A percentile compares a stretch with the other conserved stretches of the same genome.
Conservation (phyloP, 805 yeast genomes). For the Babjeviella inositovora region DNA sequence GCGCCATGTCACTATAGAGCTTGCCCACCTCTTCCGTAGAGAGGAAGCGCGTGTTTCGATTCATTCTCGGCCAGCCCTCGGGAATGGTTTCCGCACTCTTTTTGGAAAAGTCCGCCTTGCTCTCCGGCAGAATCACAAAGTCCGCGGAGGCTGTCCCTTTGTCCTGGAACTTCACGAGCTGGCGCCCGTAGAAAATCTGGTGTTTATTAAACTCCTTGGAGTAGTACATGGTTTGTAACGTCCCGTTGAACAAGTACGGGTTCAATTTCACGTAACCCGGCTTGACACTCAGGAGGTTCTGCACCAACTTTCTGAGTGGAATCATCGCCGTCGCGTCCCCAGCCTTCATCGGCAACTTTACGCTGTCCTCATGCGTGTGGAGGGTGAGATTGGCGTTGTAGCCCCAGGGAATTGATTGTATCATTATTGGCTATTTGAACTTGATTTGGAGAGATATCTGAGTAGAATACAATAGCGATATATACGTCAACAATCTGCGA, state of each 20-base stretch:
- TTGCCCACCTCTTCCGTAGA: conserved; percentile 22
- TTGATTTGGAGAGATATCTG: too few relatives aligned
- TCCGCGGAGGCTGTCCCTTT: conserved; percentile 31
- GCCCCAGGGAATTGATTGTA: too few relatives aligned
- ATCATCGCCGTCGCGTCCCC: conserved; percentile 4
- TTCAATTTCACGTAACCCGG: conserved; percentile 20
- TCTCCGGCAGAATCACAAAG: conserved; percentile 18
- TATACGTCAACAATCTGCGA: too few relatives aligned
- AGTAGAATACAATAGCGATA: too few relatives aligned
- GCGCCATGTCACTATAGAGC: conserved; percentile 12
- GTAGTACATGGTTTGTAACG: conserved; percentile 30
- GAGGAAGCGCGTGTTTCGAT: conserved; percentile 53
- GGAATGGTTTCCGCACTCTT: conserved; percentile 20
- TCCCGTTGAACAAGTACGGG: conserved; percentile 30
- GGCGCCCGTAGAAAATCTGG: conserved; percentile 26
- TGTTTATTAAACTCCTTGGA: conserved; percentile 25
- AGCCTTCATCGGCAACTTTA: conserved; percentile 8
- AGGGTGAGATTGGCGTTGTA: too few relatives aligned
- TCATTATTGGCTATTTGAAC: too few relatives aligned
- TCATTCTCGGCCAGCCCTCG: conserved; percentile 41
- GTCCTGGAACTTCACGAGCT: conserved; percentile 21
- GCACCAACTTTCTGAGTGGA: conserved; percentile 15
- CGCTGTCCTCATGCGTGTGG: conserved; percentile 7
- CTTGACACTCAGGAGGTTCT: too few relatives aligned
- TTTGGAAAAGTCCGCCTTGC: conserved; percentile 9